Evolutionary conservation across 164 flowering plant genomes (phyloP), one percentile per base, ranked within the genome.

Genomic region (Sextonia rubra): DNA sequence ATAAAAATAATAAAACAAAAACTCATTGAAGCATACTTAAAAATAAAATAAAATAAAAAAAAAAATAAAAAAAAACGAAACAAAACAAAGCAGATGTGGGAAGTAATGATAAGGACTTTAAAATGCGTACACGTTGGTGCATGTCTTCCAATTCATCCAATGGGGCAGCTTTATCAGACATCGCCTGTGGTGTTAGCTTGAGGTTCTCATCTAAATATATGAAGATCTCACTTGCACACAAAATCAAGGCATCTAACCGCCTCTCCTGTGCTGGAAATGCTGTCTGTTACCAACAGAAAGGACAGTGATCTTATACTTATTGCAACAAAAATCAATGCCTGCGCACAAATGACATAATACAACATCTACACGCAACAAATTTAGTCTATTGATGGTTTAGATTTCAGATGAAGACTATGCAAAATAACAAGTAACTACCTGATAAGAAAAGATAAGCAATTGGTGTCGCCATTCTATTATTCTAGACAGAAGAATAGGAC

Each of bases 241-340:
- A 71, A 70, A 86, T 83, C 76, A 91, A 84, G 58, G 97, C 99
- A 77, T 93, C 98, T 66, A 90, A 68, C 75, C 97, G 88, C 85
- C 85, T 96, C 71, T 93, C 98, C 52, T 77, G 91, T 47, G 92
- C 87, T 72, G 97, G 90, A 82, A 96, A 96, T 56, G 98, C 98
- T 60, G 85, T 90, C 99, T 93, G 85, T 80, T 47, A 48, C 71
- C 48, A 66, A 76, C 17, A 74, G 47, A 20, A 37, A n/a, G 61
- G 29, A 44, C 20, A 30, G 62, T 75, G 24, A 80, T 62, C 69
- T n/a, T 20, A 68, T 64, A 47, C n/a, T 52, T 52, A 15, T 17
- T 20, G 44, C 58, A 52, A 52, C 58, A 52, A 9, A 37, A 37
- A 37, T 37, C 44, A 37, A 37, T 8, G 44, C 44, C 44, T 37